Conservation (phyloP, 163 green algal genomes). For the Chlamydomonas reinhardtii region DNA sequence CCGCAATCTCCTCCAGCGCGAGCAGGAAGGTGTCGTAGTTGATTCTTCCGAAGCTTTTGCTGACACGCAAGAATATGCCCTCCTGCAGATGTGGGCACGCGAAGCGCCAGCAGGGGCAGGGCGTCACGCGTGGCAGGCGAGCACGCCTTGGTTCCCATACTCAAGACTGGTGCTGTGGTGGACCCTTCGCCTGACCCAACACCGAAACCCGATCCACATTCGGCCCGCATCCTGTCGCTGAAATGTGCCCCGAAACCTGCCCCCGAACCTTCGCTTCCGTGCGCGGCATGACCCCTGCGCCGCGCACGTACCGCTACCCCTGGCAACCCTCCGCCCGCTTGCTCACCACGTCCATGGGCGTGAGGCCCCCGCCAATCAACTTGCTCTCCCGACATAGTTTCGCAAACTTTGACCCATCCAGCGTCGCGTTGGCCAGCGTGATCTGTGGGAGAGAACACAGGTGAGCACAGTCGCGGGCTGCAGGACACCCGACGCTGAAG, state of each 20-base stretch:
- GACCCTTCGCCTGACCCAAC: too few species aligned
- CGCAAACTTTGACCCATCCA: conserved; percentile 40
- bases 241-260: too few species aligned
- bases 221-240: neutral
- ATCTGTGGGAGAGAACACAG: conserved; percentile 4
- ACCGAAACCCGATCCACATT: too few species aligned
- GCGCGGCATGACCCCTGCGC: too few species aligned
- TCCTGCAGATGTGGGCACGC: neutral
- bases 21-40: conserved; percentile 23
- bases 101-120: neutral
- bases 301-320: too few species aligned
- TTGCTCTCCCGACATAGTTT: conserved; percentile 46
- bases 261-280: too few species aligned
- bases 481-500: too few species aligned
- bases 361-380: neutral
- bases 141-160: too few species aligned
- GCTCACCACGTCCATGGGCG: too few species aligned
- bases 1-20: conserved; percentile 47
- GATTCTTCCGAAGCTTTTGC: neutral
- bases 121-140: too few species aligned
- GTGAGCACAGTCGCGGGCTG: neutral
- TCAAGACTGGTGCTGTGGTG: too few species aligned
- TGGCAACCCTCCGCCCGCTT: too few species aligned
- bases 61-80: neutral
- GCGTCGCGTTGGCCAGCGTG: conserved; percentile 35